phyloP scores from a whole-genome alignment of 768 basidiomycete species.

The Hygrocybe punicea region DNA sequence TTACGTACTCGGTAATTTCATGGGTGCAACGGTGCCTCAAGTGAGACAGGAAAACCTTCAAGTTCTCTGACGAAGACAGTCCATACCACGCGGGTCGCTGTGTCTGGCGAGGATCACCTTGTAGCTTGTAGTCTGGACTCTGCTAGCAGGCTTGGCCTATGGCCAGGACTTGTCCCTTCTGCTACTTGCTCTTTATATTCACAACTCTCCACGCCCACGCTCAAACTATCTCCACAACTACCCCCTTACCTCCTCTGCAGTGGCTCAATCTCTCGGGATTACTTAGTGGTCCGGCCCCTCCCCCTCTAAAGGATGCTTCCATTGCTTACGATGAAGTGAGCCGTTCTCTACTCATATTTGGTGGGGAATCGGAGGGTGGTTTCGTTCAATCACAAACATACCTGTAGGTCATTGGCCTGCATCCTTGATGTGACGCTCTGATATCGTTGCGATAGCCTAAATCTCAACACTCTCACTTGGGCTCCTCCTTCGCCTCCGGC shows the following conservation, averaged over 20 bases:
- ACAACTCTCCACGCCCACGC: slow-evolving; percentile 24
- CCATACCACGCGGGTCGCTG: neutral
- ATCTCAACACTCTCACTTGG: slow-evolving; percentile 63
- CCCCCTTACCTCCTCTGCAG: slow-evolving; percentile 61
- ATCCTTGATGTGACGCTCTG: slow-evolving; percentile 6
- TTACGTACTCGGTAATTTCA: too few species aligned
- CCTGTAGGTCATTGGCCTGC: slow-evolving; percentile 45
- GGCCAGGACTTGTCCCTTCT: slow-evolving; percentile 29
- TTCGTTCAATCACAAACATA: slow-evolving; percentile 63
- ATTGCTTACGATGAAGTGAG: slow-evolving; percentile 60
- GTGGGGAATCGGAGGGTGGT: slow-evolving; percentile 67
- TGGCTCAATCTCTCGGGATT: slow-evolving; percentile 70
- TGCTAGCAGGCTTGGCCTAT: slow-evolving; percentile 19
- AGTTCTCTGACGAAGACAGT: neutral
- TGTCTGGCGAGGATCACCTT: neutral
- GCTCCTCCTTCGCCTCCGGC: slow-evolving; percentile 49
- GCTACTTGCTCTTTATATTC: slow-evolving; percentile 23
- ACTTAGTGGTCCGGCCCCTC: slow-evolving; percentile 55
- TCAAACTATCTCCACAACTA: slow-evolving; percentile 51
- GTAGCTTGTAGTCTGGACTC: neutral
- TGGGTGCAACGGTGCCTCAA: neutral
- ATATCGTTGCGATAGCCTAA: slow-evolving; percentile 44
- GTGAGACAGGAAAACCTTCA: neutral
- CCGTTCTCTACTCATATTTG: slow-evolving; percentile 66
- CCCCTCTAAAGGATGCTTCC: slow-evolving; percentile 65